A percentile compares a stretch with the other conserved stretches of the same genome.
Conservation (phyloP, 768 basidiomycete genomes). For the Lactarius hatsudake region DNA sequence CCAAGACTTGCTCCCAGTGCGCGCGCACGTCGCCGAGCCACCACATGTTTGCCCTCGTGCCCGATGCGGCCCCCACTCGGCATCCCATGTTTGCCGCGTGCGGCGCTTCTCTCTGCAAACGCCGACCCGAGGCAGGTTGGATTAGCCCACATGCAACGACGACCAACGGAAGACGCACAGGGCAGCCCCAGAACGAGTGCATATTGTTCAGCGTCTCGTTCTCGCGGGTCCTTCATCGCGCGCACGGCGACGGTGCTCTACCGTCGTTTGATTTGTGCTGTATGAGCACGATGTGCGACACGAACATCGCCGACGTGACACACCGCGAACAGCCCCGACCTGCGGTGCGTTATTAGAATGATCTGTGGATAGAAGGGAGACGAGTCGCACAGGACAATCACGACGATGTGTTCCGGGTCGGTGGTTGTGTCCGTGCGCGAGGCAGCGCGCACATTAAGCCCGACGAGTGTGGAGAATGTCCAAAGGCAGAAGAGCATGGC, state of each 20-base stretch:
- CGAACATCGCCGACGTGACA: conserved; percentile 61
- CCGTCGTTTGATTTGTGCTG: conserved; percentile 65
- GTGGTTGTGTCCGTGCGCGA: conserved; percentile 34
- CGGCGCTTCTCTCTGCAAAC: conserved; percentile 49
- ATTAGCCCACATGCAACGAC: background rate
- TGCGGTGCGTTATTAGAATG: conserved; percentile 32
- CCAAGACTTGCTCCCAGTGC: conserved; percentile 86
- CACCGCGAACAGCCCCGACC: conserved; percentile 65
- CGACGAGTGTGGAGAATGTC: conserved; percentile 58
- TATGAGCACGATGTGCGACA: conserved; percentile 63
- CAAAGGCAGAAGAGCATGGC: conserved; percentile 57
- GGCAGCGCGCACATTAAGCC: conserved; percentile 42
- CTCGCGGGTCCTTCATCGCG: conserved; percentile 66
- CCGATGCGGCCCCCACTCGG: conserved; percentile 77
- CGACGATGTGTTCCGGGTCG: conserved; percentile 68
- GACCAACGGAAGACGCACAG: conserved; percentile 40
- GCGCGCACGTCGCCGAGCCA: conserved; percentile 60
- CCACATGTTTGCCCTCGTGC: conserved; percentile 85
- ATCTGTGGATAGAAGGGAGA: background rate
- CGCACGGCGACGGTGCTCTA: conserved; percentile 68
- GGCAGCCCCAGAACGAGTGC: conserved; percentile 53
- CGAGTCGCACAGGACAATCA: conserved; percentile 66
- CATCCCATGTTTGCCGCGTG: conserved; percentile 56
- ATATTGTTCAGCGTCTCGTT: conserved; percentile 45
- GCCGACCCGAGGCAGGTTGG: too few species aligned